phyloP scores from a whole-genome alignment of 768 basidiomycete species.

The button mushroom (Agaricus bisporus) region DNA sequence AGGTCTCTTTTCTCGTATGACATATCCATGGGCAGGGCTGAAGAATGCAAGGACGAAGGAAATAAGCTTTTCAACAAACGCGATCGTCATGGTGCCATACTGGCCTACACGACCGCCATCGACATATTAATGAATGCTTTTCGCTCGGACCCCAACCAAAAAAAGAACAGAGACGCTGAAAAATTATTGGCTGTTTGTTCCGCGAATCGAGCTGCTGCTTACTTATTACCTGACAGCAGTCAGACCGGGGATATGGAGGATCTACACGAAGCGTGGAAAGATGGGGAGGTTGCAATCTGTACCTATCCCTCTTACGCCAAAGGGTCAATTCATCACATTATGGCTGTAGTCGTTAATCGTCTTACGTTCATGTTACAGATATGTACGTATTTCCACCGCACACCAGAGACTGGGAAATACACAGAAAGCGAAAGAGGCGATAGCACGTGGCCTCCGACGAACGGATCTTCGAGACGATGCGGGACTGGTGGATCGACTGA shows the following conservation, averaged over 20 bases:
- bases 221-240: not conserved
- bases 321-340: slow-evolving; percentile 3
- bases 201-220: slow-evolving; percentile 6
- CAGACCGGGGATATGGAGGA: not conserved
- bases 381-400: slow-evolving; percentile 14
- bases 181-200: slow-evolving; percentile 6
- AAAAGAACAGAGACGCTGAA: slow-evolving; percentile 7
- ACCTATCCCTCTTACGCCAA: slow-evolving; percentile 11
- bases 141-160: slow-evolving; percentile 3
- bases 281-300: slow-evolving; percentile 10
- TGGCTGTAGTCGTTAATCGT: not conserved
- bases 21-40: slow-evolving; percentile 1
- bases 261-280: slow-evolving; percentile 8
- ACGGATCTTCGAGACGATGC: slow-evolving; percentile 11
- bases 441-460: slow-evolving; percentile 12
- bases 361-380: slow-evolving; percentile 6
- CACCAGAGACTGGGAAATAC: slow-evolving; percentile 11
- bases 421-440: slow-evolving; percentile 12
- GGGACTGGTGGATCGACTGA: slow-evolving; percentile 14
- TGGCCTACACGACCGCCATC: slow-evolving; percentile 6
- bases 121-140: slow-evolving; percentile 11
- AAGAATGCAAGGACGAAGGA: slow-evolving; percentile 5
- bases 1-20: slow-evolving; percentile 1
- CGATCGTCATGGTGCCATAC: slow-evolving; percentile 5
- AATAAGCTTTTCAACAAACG: slow-evolving; percentile 1